Evolutionary conservation across 139 green algal genomes (phyloP).

Genomic region (Asterochloris sp.): DNA sequence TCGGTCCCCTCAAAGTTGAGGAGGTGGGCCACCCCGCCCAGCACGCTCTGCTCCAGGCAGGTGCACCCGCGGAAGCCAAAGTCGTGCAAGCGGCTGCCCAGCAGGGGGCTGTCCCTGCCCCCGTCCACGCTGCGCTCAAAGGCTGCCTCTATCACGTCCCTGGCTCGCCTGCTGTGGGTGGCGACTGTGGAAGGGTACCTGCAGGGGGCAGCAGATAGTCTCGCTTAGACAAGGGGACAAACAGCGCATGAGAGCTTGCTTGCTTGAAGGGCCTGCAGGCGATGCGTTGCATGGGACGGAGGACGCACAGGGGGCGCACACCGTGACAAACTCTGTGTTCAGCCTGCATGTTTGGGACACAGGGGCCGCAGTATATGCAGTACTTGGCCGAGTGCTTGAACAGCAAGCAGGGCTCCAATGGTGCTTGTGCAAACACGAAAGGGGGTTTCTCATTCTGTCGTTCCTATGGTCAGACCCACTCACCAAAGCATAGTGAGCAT

Average conservation of each 20-base stretch:
- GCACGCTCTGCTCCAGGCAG: slow-evolving; percentile 76
- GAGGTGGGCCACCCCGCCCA: slow-evolving; percentile 85
- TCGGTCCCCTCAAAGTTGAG: slow-evolving; percentile 85
- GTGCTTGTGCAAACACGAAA: no score
- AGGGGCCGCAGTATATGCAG: no score
- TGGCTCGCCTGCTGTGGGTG: slow-evolving; percentile 69
- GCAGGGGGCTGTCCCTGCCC: slow-evolving; percentile 46
- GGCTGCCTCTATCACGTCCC: slow-evolving; percentile 68
- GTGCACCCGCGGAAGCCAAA: slow-evolving; percentile 87
- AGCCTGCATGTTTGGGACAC: no score
- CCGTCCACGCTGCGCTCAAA: slow-evolving; percentile 74
- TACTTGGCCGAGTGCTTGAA: no score
- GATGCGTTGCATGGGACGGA: no score
- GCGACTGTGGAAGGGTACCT: slow-evolving; percentile 89
- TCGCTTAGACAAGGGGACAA: no score
- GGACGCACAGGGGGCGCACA: no score
- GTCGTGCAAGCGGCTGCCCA: slow-evolving; percentile 73
- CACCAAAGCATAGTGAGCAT: slow-evolving; percentile 81
- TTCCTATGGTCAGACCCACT: not conserved
- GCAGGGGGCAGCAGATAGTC: not conserved
- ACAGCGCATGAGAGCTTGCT: no score
- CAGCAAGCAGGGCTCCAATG: no score
- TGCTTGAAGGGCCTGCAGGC: no score
- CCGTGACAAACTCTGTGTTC: no score
- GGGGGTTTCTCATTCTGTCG: no score